phyloP scores from a whole-genome alignment of 140 eudicot genomes.

The Bidens hawaiensis region DNA sequence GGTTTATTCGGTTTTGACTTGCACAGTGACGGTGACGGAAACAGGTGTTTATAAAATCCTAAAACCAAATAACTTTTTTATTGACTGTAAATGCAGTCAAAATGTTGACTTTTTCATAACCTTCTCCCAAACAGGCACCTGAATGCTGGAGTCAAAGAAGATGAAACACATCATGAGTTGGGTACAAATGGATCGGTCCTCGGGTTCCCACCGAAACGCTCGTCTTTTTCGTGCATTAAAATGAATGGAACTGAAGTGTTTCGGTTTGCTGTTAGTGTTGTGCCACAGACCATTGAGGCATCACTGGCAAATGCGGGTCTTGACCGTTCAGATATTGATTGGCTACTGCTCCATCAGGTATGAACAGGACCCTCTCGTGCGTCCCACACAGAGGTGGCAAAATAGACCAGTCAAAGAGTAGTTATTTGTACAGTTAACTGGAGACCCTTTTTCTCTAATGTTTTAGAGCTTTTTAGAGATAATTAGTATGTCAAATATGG shows the following conservation, averaged over 20 bases:
- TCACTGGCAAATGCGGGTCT: conserved; percentile 84
- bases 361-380: neutral
- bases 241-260: conserved; percentile 93
- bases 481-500: neutral
- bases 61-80: neutral
- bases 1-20: conserved; percentile 87
- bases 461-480: neutral
- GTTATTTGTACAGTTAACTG: neutral
- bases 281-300: conserved; percentile 76
- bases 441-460: neutral
- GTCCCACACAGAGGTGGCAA: neutral
- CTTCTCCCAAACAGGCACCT: conserved; percentile 52
- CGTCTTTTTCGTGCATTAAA: conserved; percentile 62
- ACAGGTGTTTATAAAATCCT: conserved; percentile 39
- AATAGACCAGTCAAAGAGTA: neutral
- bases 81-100: neutral
- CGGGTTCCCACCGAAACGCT: conserved; percentile 54
- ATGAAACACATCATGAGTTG: conserved; percentile 30
- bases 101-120: conserved; percentile 2
- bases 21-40: conserved; percentile 91
- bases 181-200: conserved; percentile 61
- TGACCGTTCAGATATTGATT: conserved; percentile 56
- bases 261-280: conserved; percentile 78
- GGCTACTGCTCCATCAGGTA: conserved; percentile 98
- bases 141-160: conserved; percentile 49